Percentiles rank a stretch among this genome's conserved stretches.
Evolutionary conservation across 2,329 filamentous ascomycete species (phyloP).

Genomic region (Septoria petroselini): DNA sequence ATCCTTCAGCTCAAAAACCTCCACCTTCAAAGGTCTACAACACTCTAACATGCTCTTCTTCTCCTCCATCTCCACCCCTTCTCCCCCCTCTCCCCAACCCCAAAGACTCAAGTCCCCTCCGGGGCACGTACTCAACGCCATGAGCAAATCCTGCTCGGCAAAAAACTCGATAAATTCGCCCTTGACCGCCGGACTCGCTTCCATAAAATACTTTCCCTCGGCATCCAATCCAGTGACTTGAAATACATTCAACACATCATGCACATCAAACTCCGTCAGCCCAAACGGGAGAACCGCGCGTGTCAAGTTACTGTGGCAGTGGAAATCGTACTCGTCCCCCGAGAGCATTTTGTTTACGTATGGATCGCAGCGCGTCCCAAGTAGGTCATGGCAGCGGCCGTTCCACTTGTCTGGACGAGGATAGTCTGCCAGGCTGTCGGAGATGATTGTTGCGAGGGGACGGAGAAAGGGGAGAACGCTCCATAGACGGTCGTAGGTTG

Average conservation of each 20-base stretch:
- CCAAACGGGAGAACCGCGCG: constrained; percentile 68
- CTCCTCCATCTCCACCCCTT: constrained; percentile 55
- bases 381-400: constrained; percentile 69
- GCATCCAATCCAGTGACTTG: constrained; percentile 76
- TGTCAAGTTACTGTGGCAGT: constrained; percentile 79
- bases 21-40: constrained; percentile 70
- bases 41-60: constrained; percentile 66
- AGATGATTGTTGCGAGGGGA: constrained; percentile 65
- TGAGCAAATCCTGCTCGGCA: constrained; percentile 72
- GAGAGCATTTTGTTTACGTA: constrained; percentile 75
- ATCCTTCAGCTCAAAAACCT: constrained; percentile 59
- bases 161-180: constrained; percentile 71
- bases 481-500: constrained; percentile 71
- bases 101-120: constrained; percentile 78
- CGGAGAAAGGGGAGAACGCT: constrained; percentile 73
- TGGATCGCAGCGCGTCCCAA: constrained; percentile 80
- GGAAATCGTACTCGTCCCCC: constrained; percentile 70
- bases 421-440: constrained; percentile 58
- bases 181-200: constrained; percentile 54
- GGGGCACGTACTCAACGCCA: constrained; percentile 67
- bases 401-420: constrained; percentile 50
- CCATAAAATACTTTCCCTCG: constrained; percentile 74
- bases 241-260: constrained; percentile 83
- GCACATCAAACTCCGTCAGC: constrained; percentile 69
- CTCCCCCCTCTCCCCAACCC: constrained; percentile 66